Base-by-base conservation (phyloP, 1,284 basidiomycete species). In the Cryptococcus amylolentus region DNA sequence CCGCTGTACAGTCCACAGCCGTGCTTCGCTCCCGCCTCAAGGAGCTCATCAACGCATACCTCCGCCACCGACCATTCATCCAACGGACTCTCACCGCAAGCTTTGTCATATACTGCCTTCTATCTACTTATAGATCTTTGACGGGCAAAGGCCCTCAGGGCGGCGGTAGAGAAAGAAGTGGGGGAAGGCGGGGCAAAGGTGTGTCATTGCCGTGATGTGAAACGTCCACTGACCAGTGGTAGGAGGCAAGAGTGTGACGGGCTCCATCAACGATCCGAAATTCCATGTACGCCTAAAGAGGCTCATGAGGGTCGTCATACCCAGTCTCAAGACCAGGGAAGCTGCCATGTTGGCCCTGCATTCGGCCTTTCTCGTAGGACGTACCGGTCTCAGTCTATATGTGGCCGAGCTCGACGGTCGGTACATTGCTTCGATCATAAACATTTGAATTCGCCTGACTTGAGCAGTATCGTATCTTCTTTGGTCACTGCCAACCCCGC, bases 321-420 rank as follows among this genome's bases (percentile, higher is more conserved):
- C 94, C 69, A 84, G 87, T 26, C 78, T 91, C 62, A 83, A 84
- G 49, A 91, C 88, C 5, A 89, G 91, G 66, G 93, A 97, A 76
- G 89, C 91, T 0, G 80, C 89, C 44, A 83, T 98, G 56, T 82
- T 98, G 6, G 79, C 88, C 53, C 87, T 91, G 79, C 93, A 98
- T 72, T 89, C 92, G 5, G 84, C 85, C 68, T 84, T 98, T 62
- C 83, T 98, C 52, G 82, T 98, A 16, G 87, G 91, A 60, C 80
- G 94, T 59, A 98, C 94, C 2, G 87, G 90, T 10, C 86, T 98
- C 52, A 92, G 89, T 26, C 81, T 98, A n/a, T 97, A 97, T 70
- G 92, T 98, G 49, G 94, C 95, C 8, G 86, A 90, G 51, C 81
- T 98, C 49, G 95, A 98, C 70, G 94, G 93, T 73, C 86, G 87